Base-by-base conservation (phyloP, 768 basidiomycete species). In the Boletellus sp. region DNA sequence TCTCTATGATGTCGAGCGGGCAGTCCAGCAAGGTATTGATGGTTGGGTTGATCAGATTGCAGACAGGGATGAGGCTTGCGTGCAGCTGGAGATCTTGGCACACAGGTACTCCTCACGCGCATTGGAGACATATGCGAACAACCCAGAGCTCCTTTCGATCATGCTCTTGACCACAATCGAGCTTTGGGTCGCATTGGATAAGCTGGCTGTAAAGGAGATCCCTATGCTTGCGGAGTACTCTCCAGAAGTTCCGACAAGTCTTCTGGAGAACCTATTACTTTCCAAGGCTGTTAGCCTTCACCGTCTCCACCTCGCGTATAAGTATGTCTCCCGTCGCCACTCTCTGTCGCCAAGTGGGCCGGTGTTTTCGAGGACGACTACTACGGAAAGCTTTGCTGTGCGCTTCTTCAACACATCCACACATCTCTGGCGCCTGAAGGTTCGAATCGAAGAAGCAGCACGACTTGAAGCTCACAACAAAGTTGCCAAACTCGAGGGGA, bases 181-280 rank as follows among this genome's bases (percentile, higher is more conserved):
- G 31, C 31, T 43, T 2, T 32, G 42, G 42, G 6, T 43, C 7
- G 42, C 42, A 15, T 31, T 43, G 5, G 28, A 43, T 6, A 11
- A 33, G n/a, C 32, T 32, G 15, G 42, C 16, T 15, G 6, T 33
- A 12, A 16, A 33, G 42, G 42, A 43, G 17, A 32, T 43, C 12
- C 31, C 31, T 19, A 43, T 43, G 7, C 42, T 43, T 7, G 31
- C 31, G 16, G 58, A 72, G 3, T 80, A 77, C 46, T 73, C 76
- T 13, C 78, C 78, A 0, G 78, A 77, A 45, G 58, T 81, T 0
- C 67, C 74, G 0, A 26, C 48, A 3, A 44, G 37, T 4, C 57
- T 77, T 24, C 54, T 79, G 19, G 65, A 76, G 24, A 52, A 68
- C 0, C 65, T 81, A 23, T 61, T 81, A 9, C 63, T 81, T 3